Percentiles rank a stretch among this genome's conserved stretches.
phyloP scores from a whole-genome alignment of 148 eudicot genomes.

The Rhododendron ovatum region DNA sequence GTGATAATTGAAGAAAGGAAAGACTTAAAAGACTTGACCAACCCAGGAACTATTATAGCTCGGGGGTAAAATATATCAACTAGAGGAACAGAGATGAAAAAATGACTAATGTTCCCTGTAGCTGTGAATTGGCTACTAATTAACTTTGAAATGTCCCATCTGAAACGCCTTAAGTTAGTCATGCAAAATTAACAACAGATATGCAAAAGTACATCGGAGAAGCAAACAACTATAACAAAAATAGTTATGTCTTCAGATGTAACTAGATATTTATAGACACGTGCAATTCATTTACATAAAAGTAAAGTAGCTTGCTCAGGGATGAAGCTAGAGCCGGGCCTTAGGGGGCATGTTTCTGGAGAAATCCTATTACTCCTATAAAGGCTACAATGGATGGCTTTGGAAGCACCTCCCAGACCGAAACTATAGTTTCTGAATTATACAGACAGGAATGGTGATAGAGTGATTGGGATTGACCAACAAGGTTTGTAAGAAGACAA shows the following conservation, averaged over 20 bases:
- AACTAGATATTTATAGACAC: neutral
- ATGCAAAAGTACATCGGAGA: neutral
- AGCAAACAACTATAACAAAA: neutral
- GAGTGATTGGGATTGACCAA: neutral
- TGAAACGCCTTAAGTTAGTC: neutral
- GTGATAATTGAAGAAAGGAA: conserved; percentile 7
- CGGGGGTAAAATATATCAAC: neutral
- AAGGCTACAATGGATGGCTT: neutral
- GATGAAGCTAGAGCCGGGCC: neutral
- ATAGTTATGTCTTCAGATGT: neutral
- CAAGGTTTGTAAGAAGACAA: neutral
- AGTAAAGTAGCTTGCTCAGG: neutral
- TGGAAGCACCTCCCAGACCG: neutral
- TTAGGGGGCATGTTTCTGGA: neutral
- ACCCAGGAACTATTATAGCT: neutral
- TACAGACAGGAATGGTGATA: neutral
- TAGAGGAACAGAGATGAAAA: neutral
- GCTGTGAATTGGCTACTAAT: neutral
- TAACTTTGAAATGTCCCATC: neutral
- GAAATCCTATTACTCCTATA: neutral
- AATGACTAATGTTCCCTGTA: neutral
- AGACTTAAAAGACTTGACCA: neutral
- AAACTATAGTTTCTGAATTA: neutral
- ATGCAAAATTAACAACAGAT: neutral
- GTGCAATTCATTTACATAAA: neutral